Conservation (phyloP, 345 rosid genomes). For the Abelmoschus esculentus region DNA sequence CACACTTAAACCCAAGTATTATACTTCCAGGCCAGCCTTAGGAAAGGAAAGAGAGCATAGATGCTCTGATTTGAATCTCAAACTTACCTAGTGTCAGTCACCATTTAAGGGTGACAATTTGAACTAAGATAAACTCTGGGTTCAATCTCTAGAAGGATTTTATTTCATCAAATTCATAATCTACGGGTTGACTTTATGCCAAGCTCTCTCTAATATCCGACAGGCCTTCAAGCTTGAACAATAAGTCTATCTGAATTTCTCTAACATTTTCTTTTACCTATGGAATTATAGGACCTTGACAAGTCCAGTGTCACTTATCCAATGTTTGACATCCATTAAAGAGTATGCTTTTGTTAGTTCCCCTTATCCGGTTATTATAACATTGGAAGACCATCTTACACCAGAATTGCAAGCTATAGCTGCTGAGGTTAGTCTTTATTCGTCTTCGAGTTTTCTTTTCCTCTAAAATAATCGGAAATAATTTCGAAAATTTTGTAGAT, state of each 20-base stretch:
- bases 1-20: no score
- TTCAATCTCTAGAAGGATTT: no score
- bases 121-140: no score
- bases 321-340: slow-evolving; percentile 71
- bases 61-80: no score
- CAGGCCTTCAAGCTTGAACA: neutral
- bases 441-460: neutral
- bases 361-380: slow-evolving; percentile 79
- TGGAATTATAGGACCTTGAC: slow-evolving; percentile 63
- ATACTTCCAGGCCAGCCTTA: no score
- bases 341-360: slow-evolving; percentile 69
- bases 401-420: slow-evolving; percentile 87
- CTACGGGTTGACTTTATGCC: no score
- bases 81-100: no score
- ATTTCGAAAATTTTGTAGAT: slow-evolving; percentile 27
- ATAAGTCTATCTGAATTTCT: neutral
- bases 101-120: no score
- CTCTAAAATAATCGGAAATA: neutral
- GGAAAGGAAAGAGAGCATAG: no score
- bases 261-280: neutral
- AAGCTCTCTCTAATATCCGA: neutral
- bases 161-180: no score
- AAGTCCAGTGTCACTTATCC: slow-evolving; percentile 61
- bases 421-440: slow-evolving; percentile 49
- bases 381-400: slow-evolving; percentile 92